Conservation (phyloP, 495 filamentous ascomycete species). For the Neurospora tetraspora region DNA sequence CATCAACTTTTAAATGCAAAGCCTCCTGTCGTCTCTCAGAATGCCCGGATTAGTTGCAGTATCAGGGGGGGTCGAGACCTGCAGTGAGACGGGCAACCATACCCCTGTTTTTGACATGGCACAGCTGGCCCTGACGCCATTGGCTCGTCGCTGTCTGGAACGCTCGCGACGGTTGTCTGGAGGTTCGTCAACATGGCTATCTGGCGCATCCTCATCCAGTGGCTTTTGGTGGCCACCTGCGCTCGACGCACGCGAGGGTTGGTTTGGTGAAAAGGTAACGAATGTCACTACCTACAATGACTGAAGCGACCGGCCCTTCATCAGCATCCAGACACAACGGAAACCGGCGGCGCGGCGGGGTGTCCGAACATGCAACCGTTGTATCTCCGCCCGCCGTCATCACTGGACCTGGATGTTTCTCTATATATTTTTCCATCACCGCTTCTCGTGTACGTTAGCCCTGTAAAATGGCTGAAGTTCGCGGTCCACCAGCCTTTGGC, state of each 20-base stretch:
- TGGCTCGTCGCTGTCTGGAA: conserved; percentile 15
- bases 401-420: not conserved
- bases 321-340: not conserved
- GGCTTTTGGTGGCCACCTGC: conserved; percentile 3
- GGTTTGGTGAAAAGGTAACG: not conserved
- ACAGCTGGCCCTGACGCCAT: conserved; percentile 9
- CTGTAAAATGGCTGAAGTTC: not conserved
- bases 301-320: not conserved
- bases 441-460: not conserved
- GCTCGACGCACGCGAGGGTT: not conserved
- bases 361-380: not conserved
- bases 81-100: conserved; percentile 3
- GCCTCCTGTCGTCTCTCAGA: not conserved
- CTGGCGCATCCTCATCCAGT: conserved; percentile 26
- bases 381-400: not conserved
- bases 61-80: conserved; percentile 2
- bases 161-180: conserved; percentile 12
- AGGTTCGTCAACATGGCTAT: conserved; percentile 13
- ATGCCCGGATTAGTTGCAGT: not conserved
- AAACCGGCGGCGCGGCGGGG: not conserved
- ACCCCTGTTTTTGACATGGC: conserved; percentile 14
- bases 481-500: not conserved
- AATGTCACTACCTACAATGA: not conserved
- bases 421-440: not conserved
- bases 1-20: not conserved